Evolutionary conservation across 176 grass and related monocot species (phyloP).

Genomic region (Phragmites australis): DNA sequence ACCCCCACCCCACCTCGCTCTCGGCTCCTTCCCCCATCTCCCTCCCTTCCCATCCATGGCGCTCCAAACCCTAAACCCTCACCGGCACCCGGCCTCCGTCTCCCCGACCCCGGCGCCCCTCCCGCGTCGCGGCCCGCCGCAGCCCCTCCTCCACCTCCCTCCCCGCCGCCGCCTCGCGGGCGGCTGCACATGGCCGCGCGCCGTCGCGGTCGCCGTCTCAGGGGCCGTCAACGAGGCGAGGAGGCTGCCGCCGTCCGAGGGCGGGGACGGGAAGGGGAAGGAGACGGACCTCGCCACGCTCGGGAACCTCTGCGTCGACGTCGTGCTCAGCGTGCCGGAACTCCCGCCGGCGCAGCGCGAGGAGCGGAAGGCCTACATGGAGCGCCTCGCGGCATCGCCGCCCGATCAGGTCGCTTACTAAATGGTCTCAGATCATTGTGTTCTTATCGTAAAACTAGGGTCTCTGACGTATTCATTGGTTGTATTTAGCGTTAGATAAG

Average conservation of each 20-base stretch:
- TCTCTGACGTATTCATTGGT: not conserved
- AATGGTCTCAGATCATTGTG: not conserved
- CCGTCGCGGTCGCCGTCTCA: slow-evolving; percentile 38
- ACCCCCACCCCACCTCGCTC: not conserved
- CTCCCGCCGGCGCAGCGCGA: slow-evolving; percentile 61
- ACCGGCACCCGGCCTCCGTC: slow-evolving; percentile 17
- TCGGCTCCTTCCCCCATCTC: not conserved
- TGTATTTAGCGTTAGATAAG: not conserved
- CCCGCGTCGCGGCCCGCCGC: not conserved
- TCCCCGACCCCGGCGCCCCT: slow-evolving; percentile 28
- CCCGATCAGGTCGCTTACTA: slow-evolving; percentile 72
- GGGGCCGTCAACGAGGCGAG: slow-evolving; percentile 45
- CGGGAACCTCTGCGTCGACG: slow-evolving; percentile 89
- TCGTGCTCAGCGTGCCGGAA: slow-evolving; percentile 76
- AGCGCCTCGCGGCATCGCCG: slow-evolving; percentile 69
- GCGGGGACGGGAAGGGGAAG: slow-evolving; percentile 29
- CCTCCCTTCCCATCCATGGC: slow-evolving; percentile 36
- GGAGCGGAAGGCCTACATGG: slow-evolving; percentile 78
- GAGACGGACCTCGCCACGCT: slow-evolving; percentile 77
- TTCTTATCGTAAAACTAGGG: not conserved
- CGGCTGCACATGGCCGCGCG: not conserved
- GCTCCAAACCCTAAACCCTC: slow-evolving; percentile 62
- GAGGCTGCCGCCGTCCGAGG: slow-evolving; percentile 1
- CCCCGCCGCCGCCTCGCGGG: slow-evolving; percentile 15
- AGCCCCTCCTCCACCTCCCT: slow-evolving; percentile 9